A percentile compares a stretch with the other conserved stretches of the same genome.
These are phyloP conservation scores for Crassisporium funariophilum DNA, from an alignment of 768 basidiomycete species.

Conservation along the genomic window DNA sequence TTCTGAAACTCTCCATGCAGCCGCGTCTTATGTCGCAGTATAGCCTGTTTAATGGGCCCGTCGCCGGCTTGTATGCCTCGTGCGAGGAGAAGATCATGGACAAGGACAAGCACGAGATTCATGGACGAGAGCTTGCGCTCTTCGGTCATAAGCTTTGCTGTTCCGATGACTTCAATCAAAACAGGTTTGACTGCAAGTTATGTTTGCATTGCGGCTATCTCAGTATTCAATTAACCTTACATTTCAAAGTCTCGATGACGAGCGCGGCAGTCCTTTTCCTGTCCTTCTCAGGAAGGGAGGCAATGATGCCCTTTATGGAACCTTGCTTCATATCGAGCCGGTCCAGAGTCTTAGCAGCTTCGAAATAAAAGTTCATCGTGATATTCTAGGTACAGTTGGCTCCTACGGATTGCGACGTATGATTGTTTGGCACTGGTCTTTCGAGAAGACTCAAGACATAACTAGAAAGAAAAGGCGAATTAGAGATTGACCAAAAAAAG, in stretches of 20 bases:
- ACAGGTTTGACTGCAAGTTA: constrained; percentile 67
- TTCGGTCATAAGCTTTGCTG: constrained; percentile 66
- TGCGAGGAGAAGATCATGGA: constrained; percentile 87
- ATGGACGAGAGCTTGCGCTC: constrained; percentile 79
- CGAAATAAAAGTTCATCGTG: constrained; percentile 95
- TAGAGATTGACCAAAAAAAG: constrained; percentile 1
- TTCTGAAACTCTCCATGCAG: constrained; percentile 85
- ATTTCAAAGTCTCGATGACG: constrained; percentile 95
- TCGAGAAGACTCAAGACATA: constrained; percentile 14
- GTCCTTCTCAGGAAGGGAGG: constrained; percentile 69
- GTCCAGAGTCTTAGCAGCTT: constrained; percentile 82
- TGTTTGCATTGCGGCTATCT: constrained; percentile 16
- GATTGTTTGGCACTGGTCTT: not conserved
- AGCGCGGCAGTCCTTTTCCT: constrained; percentile 82
- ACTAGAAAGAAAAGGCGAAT: constrained; percentile 10
- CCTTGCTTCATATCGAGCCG: constrained; percentile 86
- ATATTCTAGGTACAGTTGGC: constrained; percentile 34
- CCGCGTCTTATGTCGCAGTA: constrained; percentile 88
- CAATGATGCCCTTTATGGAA: constrained; percentile 86
- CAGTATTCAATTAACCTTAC: constrained; percentile 46
- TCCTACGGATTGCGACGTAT: constrained; percentile 8
- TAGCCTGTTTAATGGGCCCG: constrained; percentile 86
- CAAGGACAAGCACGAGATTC: constrained; percentile 81
- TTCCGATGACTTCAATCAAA: constrained; percentile 69
- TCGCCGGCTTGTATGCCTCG: constrained; percentile 89